These are phyloP conservation scores for Microbotryum scabiosae DNA, from an alignment of 1,284 basidiomycete genomes.

Conservation along the genomic window DNA sequence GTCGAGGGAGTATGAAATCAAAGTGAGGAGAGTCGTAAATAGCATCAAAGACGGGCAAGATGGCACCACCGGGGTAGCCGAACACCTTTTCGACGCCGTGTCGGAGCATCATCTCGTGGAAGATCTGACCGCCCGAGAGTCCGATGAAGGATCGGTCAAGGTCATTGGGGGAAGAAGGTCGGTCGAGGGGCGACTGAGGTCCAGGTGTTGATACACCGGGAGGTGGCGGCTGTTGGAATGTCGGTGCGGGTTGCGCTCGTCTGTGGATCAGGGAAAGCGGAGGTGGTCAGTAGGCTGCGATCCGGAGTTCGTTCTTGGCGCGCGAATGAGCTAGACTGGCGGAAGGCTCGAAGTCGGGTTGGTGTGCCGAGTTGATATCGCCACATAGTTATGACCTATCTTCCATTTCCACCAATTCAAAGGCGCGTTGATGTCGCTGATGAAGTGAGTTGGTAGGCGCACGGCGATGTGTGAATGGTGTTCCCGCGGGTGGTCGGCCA, in stretches of 20 bases:
- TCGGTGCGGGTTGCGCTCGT: conserved; percentile 22
- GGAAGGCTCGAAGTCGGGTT: background rate
- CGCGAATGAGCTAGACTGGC: background rate
- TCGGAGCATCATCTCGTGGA: conserved; percentile 99
- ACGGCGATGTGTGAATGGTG: too few relatives aligned
- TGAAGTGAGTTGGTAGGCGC: too few relatives aligned
- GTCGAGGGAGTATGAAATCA: conserved; percentile 88
- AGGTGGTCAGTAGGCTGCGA: background rate
- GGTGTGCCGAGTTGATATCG: background rate
- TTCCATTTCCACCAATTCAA: background rate
- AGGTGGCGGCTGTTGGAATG: conserved; percentile 19
- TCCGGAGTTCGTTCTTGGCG: background rate
- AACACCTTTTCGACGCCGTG: conserved; percentile 95
- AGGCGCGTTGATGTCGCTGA: background rate
- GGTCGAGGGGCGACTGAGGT: conserved; percentile 9
- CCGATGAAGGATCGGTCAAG: conserved; percentile 63
- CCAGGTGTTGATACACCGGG: background rate
- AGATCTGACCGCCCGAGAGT: conserved; percentile 91
- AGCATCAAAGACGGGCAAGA: conserved; percentile 96
- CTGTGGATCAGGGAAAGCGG: background rate
- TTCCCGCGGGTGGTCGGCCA: too few relatives aligned
- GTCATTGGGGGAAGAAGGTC: conserved; percentile 30
- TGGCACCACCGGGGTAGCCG: conserved; percentile 88
- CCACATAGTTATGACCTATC: background rate
- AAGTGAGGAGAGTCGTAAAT: conserved; percentile 93